Percentiles rank a stretch among this genome's conserved stretches.
Evolutionary conservation across 2,329 filamentous ascomycete species (phyloP).

Genomic region (Massarina eburnea): DNA sequence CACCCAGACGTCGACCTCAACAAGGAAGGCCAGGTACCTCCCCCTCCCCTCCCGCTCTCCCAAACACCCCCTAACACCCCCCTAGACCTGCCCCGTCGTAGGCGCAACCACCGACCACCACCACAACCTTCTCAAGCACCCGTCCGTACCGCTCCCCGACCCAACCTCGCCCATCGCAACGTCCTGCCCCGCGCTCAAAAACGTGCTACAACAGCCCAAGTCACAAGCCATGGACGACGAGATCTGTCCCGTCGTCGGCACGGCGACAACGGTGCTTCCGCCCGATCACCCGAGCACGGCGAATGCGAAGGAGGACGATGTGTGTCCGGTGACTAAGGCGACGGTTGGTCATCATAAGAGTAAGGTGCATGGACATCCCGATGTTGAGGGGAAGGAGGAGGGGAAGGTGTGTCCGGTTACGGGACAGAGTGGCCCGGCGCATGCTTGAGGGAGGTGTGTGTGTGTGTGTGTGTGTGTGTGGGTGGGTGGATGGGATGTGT

Average conservation of each 20-base stretch:
- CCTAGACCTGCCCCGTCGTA: conserved; percentile 45
- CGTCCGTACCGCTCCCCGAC: conserved; percentile 33
- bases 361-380: conserved; percentile 46
- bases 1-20: conserved; percentile 44
- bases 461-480: background rate
- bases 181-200: conserved; percentile 46
- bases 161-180: conserved; percentile 34
- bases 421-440: conserved; percentile 31
- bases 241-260: conserved; percentile 49
- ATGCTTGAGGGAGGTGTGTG: conserved; percentile 5
- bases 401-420: conserved; percentile 48
- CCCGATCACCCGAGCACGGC: conserved; percentile 46
- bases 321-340: conserved; percentile 50
- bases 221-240: conserved; percentile 45
- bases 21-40: conserved; percentile 41
- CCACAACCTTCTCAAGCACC: conserved; percentile 47
- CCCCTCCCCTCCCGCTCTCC: background rate
- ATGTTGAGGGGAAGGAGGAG: conserved; percentile 40
- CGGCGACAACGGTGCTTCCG: conserved; percentile 45
- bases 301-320: conserved; percentile 41
- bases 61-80: conserved; percentile 1
- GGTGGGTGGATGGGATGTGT: background rate
- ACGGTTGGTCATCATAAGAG: conserved; percentile 47
- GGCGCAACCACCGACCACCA: conserved; percentile 51
- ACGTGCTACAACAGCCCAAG: conserved; percentile 37